Evolutionary conservation across 192 early-diverging fungal species (phyloP), one percentile per base, ranked within the genome.

Genomic region (Spizellomyces punctatus): DNA sequence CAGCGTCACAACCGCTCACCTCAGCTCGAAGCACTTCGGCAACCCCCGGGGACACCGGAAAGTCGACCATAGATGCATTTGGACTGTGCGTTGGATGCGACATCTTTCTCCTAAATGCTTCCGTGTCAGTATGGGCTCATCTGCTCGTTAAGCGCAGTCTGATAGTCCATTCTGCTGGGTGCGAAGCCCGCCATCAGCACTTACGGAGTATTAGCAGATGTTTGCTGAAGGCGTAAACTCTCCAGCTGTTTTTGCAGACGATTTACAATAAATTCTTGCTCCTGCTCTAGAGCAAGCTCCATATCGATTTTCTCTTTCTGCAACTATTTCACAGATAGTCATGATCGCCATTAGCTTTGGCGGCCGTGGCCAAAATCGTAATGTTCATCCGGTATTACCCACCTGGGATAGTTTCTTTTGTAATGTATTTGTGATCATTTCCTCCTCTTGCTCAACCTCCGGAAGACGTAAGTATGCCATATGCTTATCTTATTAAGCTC

Each of bases 201-300:
- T 10, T 70, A 70, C 71, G 71, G 63, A 45, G 71, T 21, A 61
- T 14, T 61, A 14, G 52, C 69, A 27, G 56, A 42, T 48, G 70
- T 50, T 63, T 74, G 75, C 57, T 68, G 71, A 58, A 58, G 42
- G 17, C 74, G 64, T 58, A 83, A 58, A n/a, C 63, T 69, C 43
- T 94, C 92, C 45, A 95, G 67, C 57, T 92, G 92, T 58, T 93
- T 92, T 66, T 94, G 93, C 10, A 95, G 76, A 67, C 90, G 82
- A 76, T 96, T 96, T 58, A 96, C 93, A 66, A 95, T 89, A 62
- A 92, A 92, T 79, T 96, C 93, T 72, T 95, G 92, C 69, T 95
- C 94, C 73, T 94, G 92, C 72, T 96, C 95, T 67, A 96, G 79
- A 12, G 93, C 90, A 63, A 88, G 88, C 64, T 96, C 95, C 83